Evolutionary conservation across 768 basidiomycete species (phyloP).

Genomic region (Tylopilus intermedius): DNA sequence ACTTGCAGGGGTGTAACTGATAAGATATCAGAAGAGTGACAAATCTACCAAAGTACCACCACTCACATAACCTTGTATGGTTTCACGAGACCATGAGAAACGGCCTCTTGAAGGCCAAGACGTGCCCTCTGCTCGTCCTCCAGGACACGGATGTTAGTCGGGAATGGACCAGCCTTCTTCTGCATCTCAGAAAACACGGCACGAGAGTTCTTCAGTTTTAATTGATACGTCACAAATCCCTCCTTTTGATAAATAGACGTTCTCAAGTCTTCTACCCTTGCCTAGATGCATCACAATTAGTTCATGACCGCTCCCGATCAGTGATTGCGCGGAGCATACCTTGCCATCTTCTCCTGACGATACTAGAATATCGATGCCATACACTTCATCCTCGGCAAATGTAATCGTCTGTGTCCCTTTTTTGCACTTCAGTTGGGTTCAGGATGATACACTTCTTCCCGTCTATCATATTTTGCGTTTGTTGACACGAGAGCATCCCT

Average conservation of each 20-base stretch:
- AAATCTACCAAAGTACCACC: neutral
- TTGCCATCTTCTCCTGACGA: slow-evolving; percentile 89
- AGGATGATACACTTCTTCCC: slow-evolving; percentile 94
- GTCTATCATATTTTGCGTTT: slow-evolving; percentile 88
- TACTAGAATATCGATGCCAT: slow-evolving; percentile 88
- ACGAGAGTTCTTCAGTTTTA: slow-evolving; percentile 97
- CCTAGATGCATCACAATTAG: slow-evolving; percentile 43
- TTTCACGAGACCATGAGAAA: slow-evolving; percentile 88
- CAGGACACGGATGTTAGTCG: slow-evolving; percentile 89
- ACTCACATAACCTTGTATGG: slow-evolving; percentile 92
- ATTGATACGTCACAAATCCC: slow-evolving; percentile 80
- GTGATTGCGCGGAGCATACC: slow-evolving; percentile 38
- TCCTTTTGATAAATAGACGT: slow-evolving; percentile 94
- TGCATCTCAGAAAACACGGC: slow-evolving; percentile 96
- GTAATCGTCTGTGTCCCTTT: slow-evolving; percentile 77
- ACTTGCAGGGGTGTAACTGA: slow-evolving; percentile 72
- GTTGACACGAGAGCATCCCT: slow-evolving; percentile 96
- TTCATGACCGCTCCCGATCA: neutral
- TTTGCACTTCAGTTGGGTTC: slow-evolving; percentile 82
- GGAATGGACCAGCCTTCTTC: slow-evolving; percentile 97
- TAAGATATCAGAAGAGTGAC: neutral
- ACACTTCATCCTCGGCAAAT: slow-evolving; percentile 92
- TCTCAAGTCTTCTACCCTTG: slow-evolving; percentile 81
- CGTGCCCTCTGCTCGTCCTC: slow-evolving; percentile 96
- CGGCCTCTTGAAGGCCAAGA: slow-evolving; percentile 93